Conservation (phyloP, 805 yeast genomes). For the Komagataella pseudopastoris region DNA sequence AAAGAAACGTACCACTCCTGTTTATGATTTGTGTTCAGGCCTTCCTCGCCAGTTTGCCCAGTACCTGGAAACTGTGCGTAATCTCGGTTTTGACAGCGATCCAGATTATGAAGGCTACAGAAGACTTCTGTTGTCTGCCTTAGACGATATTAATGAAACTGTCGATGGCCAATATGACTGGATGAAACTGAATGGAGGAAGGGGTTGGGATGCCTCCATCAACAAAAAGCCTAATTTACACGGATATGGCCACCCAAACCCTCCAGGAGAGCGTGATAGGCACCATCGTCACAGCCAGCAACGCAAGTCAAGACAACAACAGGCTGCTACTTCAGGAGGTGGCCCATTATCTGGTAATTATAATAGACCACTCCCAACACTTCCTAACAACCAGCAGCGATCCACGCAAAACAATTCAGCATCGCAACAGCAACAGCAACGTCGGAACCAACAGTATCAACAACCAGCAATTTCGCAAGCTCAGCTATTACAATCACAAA, state of each 20-base stretch:
- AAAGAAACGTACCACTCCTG: slow-evolving; percentile 82
- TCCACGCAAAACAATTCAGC: neutral
- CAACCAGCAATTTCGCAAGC: slow-evolving; percentile 3
- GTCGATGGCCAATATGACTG: slow-evolving; percentile 93
- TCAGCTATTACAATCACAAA: slow-evolving; percentile 8
- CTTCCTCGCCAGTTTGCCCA: slow-evolving; percentile 89
- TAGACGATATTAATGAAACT: slow-evolving; percentile 53
- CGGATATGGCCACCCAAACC: slow-evolving; percentile 93
- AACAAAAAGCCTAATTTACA: slow-evolving; percentile 90
- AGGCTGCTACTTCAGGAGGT: neutral
- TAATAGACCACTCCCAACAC: neutral
- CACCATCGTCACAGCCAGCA: slow-evolving; percentile 20
- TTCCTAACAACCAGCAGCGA: neutral
- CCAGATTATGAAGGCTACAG: slow-evolving; percentile 90
- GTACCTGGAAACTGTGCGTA: slow-evolving; percentile 79
- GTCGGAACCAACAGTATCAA: neutral
- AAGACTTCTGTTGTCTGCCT: slow-evolving; percentile 61
- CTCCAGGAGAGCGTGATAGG: slow-evolving; percentile 44
- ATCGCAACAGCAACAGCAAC: slow-evolving; percentile 2
- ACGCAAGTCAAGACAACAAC: slow-evolving; percentile 16
- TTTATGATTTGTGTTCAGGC: slow-evolving; percentile 76
- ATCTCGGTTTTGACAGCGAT: slow-evolving; percentile 80
- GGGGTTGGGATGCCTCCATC: slow-evolving; percentile 86
- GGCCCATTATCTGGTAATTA: neutral
- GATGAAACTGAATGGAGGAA: slow-evolving; percentile 92